phyloP scores from a whole-genome alignment of 371 early-diverging fungal species.

The Entomophthora muscae region DNA sequence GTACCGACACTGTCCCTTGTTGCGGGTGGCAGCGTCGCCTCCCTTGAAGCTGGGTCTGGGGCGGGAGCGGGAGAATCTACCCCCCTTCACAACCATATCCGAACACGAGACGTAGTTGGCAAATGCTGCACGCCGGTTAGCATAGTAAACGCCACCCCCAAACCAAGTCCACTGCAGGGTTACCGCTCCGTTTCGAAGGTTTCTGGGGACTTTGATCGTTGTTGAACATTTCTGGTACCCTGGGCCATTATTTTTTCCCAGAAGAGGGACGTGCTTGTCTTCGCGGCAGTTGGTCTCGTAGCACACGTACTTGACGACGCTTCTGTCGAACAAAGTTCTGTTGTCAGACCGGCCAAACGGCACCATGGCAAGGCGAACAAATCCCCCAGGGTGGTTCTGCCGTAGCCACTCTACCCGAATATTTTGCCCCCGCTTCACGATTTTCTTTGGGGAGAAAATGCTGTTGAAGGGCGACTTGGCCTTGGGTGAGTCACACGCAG shows the following conservation, averaged over 20 bases:
- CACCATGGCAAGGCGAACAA: conserved; percentile 33
- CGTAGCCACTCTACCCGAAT: conserved; percentile 27
- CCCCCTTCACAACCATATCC: conserved; percentile 27
- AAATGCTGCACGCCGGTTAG: conserved; percentile 25
- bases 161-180: conserved; percentile 44
- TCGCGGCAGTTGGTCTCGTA: conserved; percentile 29
- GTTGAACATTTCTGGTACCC: conserved; percentile 25
- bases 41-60: conserved; percentile 20
- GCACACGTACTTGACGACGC: conserved; percentile 27
- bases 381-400: conserved; percentile 40
- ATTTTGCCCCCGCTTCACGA: conserved; percentile 19
- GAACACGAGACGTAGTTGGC: conserved; percentile 32
- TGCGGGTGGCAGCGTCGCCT: conserved; percentile 28
- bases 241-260: conserved; percentile 18
- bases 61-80: conserved; percentile 11
- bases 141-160: conserved; percentile 35
- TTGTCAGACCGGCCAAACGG: conserved; percentile 28
- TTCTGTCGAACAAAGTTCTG: conserved; percentile 26
- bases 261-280: conserved; percentile 10
- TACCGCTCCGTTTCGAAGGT: conserved; percentile 27
- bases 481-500: conserved; percentile 2
- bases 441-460: background rate
- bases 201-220: conserved; percentile 22
- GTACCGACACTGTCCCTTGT: conserved; percentile 20
- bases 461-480: background rate